These are phyloP conservation scores for Neurospora discreta DNA, from an alignment of 495 filamentous ascomycete species.

Conservation along the genomic window DNA sequence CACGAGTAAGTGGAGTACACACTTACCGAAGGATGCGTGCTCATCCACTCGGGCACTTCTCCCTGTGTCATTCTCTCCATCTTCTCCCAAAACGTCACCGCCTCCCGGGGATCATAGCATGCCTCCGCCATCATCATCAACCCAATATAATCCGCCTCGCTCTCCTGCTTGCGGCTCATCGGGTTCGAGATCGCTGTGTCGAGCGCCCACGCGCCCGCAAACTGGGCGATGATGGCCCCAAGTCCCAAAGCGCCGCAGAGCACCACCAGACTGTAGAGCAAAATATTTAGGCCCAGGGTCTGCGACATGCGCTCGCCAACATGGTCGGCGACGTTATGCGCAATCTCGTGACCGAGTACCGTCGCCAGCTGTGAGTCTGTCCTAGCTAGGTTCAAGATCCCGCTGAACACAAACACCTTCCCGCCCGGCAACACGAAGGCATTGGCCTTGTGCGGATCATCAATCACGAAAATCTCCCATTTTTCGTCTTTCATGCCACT, in stretches of 20 bases:
- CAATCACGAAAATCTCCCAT: conserved; percentile 84
- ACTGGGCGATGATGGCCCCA: conserved; percentile 24
- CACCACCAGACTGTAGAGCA: conserved; percentile 39
- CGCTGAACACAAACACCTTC: conserved; percentile 86
- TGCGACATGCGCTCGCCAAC: conserved; percentile 63
- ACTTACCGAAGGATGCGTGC: conserved; percentile 73
- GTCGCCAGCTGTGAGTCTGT: conserved; percentile 71
- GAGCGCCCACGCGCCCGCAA: conserved; percentile 35
- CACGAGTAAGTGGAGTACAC: not conserved
- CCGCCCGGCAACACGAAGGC: conserved; percentile 90
- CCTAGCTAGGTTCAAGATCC: conserved; percentile 62
- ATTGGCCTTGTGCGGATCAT: conserved; percentile 50
- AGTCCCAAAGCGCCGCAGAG: conserved; percentile 42
- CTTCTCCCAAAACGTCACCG: conserved; percentile 60
- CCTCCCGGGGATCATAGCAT: conserved; percentile 63
- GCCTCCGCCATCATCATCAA: conserved; percentile 53
- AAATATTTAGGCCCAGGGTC: conserved; percentile 41
- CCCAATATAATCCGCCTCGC: conserved; percentile 80
- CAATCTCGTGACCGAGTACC: conserved; percentile 86
- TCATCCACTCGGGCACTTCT: conserved; percentile 62
- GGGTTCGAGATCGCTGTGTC: conserved; percentile 58
- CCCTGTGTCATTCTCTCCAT: conserved; percentile 56
- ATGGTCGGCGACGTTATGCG: conserved; percentile 81
- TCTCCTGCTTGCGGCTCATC: conserved; percentile 53
- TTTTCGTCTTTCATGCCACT: conserved; percentile 46